Evolutionary conservation across 2,329 filamentous ascomycete species (phyloP).

Genomic region (Trichophyton mentagrophytes): DNA sequence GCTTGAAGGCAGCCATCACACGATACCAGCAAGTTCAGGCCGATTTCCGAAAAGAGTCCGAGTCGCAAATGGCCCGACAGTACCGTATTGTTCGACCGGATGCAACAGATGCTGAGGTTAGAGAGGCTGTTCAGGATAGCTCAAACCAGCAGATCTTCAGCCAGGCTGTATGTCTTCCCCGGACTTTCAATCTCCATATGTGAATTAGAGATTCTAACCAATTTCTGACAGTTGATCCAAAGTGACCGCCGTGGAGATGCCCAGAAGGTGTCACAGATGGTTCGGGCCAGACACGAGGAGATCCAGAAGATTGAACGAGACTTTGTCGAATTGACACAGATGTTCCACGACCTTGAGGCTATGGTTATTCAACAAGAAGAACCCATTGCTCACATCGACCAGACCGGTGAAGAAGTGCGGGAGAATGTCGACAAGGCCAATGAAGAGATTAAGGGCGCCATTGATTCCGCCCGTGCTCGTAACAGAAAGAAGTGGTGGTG

Average conservation of each 20-base stretch:
- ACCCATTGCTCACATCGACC: conserved; percentile 66
- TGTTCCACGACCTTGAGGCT: conserved; percentile 82
- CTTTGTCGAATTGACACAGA: conserved; percentile 71
- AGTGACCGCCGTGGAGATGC: conserved; percentile 71
- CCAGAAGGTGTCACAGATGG: conserved; percentile 62
- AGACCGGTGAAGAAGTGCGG: conserved; percentile 73
- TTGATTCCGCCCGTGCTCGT: conserved; percentile 65
- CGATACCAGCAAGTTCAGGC: conserved; percentile 70
- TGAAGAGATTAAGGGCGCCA: conserved; percentile 66
- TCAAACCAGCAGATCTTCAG: conserved; percentile 66
- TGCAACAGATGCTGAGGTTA: conserved; percentile 64
- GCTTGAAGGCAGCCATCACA: conserved; percentile 68
- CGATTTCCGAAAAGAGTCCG: conserved; percentile 64
- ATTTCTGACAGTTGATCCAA: conserved; percentile 50
- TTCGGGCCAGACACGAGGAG: conserved; percentile 69
- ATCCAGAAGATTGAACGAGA: conserved; percentile 87
- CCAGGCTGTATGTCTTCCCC: conserved; percentile 46
- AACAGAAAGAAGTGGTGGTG: conserved; percentile 97
- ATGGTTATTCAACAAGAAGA: conserved; percentile 78
- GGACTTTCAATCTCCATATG: neutral
- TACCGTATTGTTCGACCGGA: conserved; percentile 81
- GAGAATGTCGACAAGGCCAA: conserved; percentile 78
- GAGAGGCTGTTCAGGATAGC: conserved; percentile 60
- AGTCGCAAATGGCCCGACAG: conserved; percentile 76
- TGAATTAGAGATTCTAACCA: neutral